Percentiles rank a stretch among this genome's conserved stretches.
Evolutionary conservation across 2,329 filamentous ascomycete genomes (phyloP).

Genomic region (Neurospora sp.): DNA sequence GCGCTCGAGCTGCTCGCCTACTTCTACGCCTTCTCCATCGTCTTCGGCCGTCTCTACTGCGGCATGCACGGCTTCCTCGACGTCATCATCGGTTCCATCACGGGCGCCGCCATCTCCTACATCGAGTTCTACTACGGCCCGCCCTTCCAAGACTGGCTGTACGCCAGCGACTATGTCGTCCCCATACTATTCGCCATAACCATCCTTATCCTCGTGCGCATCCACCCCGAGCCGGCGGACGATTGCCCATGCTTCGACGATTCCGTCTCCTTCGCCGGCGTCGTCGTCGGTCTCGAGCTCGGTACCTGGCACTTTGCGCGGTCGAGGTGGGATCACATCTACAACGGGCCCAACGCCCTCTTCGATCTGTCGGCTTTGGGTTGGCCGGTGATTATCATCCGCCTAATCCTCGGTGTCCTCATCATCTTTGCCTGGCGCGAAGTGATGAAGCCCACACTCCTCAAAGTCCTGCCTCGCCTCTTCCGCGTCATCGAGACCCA

Average conservation of each 20-base stretch:
- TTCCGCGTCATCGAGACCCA: constrained; percentile 77
- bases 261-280: constrained; percentile 84
- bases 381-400: constrained; percentile 48
- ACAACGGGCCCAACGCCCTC: constrained; percentile 39
- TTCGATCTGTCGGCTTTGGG: constrained; percentile 60
- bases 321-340: constrained; percentile 35
- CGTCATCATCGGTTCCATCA: constrained; percentile 66
- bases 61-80: constrained; percentile 98
- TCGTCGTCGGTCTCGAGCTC: constrained; percentile 73
- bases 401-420: constrained; percentile 70
- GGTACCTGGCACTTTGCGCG: constrained; percentile 74
- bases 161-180: constrained; percentile 52
- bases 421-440: constrained; percentile 86
- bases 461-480: constrained; percentile 69
- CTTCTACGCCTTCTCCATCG: constrained; percentile 80
- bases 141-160: constrained; percentile 60
- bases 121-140: constrained; percentile 51
- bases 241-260: constrained; percentile 97
- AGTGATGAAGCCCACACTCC: constrained; percentile 72
- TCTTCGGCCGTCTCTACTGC: constrained; percentile 87
- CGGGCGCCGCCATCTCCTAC: constrained; percentile 58
- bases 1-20: constrained; percentile 62
- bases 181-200: constrained; percentile 53
- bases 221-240: constrained; percentile 92
- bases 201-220: constrained; percentile 67